These are phyloP conservation scores for Caryopteris hybrid DNA, from an alignment of 305 asterid genomes.

Conservation along the genomic window DNA sequence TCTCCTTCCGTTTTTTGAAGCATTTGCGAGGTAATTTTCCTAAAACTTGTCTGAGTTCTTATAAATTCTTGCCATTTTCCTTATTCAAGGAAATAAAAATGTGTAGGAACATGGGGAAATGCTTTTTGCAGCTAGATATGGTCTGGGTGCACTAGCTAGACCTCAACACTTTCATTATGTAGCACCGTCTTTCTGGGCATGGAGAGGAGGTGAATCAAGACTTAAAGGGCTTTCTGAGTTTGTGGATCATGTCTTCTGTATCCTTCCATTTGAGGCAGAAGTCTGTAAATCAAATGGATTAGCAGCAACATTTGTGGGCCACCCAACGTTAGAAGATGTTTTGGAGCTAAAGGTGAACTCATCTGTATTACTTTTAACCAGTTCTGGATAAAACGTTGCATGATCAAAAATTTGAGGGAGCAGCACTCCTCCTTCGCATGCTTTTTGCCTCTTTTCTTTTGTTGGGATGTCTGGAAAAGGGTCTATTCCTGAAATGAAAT, in stretches of 20 bases:
- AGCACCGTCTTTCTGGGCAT: slow-evolving; percentile 97
- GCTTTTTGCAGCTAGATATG: slow-evolving; percentile 66
- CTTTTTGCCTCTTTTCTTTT: background rate
- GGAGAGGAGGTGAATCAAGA: slow-evolving; percentile 94
- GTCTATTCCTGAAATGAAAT: background rate
- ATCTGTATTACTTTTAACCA: background rate
- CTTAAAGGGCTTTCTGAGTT: slow-evolving; percentile 62
- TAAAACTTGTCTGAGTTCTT: background rate
- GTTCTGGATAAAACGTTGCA: background rate
- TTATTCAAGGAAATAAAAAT: slow-evolving; percentile 26
- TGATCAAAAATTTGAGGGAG: background rate
- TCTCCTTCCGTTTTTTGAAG: slow-evolving; percentile 85
- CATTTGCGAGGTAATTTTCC: slow-evolving; percentile 55
- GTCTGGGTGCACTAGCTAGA: slow-evolving; percentile 32
- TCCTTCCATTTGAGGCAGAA: slow-evolving; percentile 90
- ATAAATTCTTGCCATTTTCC: slow-evolving; percentile 8
- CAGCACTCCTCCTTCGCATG: background rate
- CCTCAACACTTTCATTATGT: slow-evolving; percentile 85
- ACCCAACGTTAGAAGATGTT: slow-evolving; percentile 84
- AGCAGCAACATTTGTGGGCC: slow-evolving; percentile 89
- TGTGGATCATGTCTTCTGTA: slow-evolving; percentile 85
- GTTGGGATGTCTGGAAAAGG: background rate
- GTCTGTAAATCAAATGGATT: slow-evolving; percentile 66
- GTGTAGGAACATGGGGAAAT: slow-evolving; percentile 40
- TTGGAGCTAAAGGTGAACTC: slow-evolving; percentile 53